Evolutionary conservation across 352 stramenopile genomes (phyloP).

Genomic region (Globisporangium nunn): DNA sequence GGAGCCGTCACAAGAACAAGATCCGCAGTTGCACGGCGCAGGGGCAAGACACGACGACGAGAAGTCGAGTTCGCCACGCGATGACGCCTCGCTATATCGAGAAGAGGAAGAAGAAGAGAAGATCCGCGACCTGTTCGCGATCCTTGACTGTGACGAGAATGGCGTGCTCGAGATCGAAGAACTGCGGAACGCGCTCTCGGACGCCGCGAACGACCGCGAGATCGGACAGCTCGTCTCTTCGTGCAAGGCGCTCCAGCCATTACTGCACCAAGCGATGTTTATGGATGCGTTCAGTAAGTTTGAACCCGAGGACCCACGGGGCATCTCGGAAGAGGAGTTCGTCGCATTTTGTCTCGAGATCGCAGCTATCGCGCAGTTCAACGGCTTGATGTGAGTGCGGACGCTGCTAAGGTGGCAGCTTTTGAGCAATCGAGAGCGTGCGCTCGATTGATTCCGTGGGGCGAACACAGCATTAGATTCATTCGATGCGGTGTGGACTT

Average conservation of each 20-base stretch:
- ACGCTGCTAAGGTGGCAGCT: no score
- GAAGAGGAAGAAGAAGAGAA: constrained; percentile 32
- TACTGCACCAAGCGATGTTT: constrained; percentile 54
- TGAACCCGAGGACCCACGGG: constrained; percentile 43
- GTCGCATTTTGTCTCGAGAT: constrained; percentile 70
- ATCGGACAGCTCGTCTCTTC: constrained; percentile 28
- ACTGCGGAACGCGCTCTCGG: constrained; percentile 36
- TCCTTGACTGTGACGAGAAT: constrained; percentile 54
- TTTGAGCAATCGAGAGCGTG: no score
- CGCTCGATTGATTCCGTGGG: no score
- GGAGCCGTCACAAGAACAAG: not conserved
- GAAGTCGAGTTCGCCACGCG: not conserved
- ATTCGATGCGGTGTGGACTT: not conserved
- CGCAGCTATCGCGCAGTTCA: constrained; percentile 35
- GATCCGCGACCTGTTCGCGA: constrained; percentile 44
- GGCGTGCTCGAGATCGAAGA: constrained; percentile 58
- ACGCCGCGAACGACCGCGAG: constrained; percentile 15
- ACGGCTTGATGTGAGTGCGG: constrained; percentile 22
- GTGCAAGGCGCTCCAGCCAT: constrained; percentile 45
- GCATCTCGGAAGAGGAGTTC: constrained; percentile 68
- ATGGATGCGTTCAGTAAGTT: constrained; percentile 56
- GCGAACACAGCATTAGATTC: no score
- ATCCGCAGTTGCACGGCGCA: not conserved
- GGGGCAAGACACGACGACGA: no score
- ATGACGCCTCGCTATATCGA: constrained; percentile 2